A percentile compares a stretch with the other conserved stretches of the same genome.
phyloP scores from a whole-genome alignment of 2,329 filamentous ascomycete genomes.

The Talaromyces sp. region DNA sequence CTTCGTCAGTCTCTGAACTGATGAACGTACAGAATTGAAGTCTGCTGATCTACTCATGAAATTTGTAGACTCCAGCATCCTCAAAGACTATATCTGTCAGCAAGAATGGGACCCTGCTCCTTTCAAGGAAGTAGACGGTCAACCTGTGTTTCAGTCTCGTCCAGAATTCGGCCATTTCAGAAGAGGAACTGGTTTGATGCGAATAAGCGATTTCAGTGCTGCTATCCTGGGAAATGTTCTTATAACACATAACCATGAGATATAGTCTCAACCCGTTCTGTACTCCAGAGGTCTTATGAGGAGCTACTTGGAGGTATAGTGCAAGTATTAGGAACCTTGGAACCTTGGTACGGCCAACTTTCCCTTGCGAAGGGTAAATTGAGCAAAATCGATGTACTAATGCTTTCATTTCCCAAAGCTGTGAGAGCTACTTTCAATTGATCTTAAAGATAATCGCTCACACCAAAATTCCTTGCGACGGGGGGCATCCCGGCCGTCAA shows the following conservation, averaged over 20 bases:
- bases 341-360: slow-evolving; percentile 22
- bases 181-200: not conserved
- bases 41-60: not conserved
- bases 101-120: not conserved
- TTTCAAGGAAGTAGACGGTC: not conserved
- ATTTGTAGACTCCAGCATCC: not conserved
- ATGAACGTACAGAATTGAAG: not conserved
- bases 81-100: not conserved
- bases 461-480: slow-evolving; percentile 22
- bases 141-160: not conserved
- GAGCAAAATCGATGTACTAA: not conserved
- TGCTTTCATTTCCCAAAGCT: slow-evolving; percentile 20
- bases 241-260: slow-evolving; percentile 37
- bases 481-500: slow-evolving; percentile 24
- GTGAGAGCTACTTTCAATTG: slow-evolving; percentile 31
- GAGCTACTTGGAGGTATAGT: slow-evolving; percentile 29
- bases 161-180: not conserved
- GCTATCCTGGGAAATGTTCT: slow-evolving; percentile 26
- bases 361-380: not conserved
- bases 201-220: slow-evolving; percentile 24
- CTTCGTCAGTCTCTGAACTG: not conserved
- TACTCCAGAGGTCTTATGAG: slow-evolving; percentile 31
- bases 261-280: slow-evolving; percentile 31
- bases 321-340: slow-evolving; percentile 37
- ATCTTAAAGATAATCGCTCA: slow-evolving; percentile 20